These are phyloP conservation scores for Platanthera zijinensis DNA, from an alignment of 106 monocot species.

Conservation along the genomic window DNA sequence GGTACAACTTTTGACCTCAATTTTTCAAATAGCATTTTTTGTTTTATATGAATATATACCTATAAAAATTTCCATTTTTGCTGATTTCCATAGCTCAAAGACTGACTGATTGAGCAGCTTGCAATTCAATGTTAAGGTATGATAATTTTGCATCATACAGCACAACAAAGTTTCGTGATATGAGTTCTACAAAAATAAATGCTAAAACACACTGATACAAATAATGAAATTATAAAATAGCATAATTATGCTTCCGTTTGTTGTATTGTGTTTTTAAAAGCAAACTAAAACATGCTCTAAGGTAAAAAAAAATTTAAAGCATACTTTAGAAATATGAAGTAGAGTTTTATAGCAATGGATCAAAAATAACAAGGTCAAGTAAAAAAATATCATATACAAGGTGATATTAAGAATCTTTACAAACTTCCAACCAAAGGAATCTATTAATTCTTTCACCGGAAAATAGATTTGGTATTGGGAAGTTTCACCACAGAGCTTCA, in stretches of 20 bases:
- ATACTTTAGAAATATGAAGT: neutral
- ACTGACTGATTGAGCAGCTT: neutral
- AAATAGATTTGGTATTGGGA: neutral
- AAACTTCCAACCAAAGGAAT: neutral
- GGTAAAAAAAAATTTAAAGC: neutral
- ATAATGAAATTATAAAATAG: neutral
- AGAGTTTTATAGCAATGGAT: neutral
- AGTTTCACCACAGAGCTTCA: neutral
- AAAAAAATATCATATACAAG: neutral
- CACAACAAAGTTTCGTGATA: neutral
- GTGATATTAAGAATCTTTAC: neutral
- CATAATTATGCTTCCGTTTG: neutral
- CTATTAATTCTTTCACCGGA: neutral
- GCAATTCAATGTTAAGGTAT: neutral
- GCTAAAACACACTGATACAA: neutral
- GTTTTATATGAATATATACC: no score
- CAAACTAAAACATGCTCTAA: neutral
- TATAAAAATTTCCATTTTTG: no score
- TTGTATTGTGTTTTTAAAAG: neutral
- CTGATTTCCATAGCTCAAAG: no score
- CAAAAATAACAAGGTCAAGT: neutral
- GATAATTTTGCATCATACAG: neutral
- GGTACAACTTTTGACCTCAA: no score
- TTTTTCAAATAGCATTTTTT: no score
- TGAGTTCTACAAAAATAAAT: neutral